A percentile compares a stretch with the other conserved stretches of the same genome.
These are phyloP conservation scores for Paraleonurus japonicus DNA, from an alignment of 257 asterid genomes.

Conservation along the genomic window DNA sequence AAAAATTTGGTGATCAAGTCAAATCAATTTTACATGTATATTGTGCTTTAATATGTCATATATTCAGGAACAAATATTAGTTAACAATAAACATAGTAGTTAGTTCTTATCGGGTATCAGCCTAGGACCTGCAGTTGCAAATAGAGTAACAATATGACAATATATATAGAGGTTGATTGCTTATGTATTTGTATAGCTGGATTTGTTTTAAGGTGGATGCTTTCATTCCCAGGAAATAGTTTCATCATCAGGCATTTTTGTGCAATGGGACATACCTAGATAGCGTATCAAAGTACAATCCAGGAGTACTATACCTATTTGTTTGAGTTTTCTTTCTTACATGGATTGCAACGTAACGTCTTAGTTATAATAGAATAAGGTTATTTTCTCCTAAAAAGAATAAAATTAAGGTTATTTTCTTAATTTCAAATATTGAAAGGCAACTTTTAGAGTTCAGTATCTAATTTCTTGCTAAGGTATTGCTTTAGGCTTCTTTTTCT, in stretches of 20 bases:
- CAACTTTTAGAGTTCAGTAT: neutral
- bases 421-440: neutral
- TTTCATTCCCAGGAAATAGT: neutral
- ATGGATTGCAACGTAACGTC: too few species aligned
- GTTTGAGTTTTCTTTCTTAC: too few species aligned
- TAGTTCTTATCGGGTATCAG: neutral
- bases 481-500: too few species aligned
- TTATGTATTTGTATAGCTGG: neutral
- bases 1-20: constrained; percentile 1
- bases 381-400: neutral
- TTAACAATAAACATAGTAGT: neutral
- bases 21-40: neutral
- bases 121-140: neutral
- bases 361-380: neutral
- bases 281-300: neutral
- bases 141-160: neutral
- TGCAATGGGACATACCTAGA: neutral
- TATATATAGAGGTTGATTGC: neutral
- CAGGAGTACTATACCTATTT: neutral
- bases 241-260: neutral
- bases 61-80: neutral
- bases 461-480: neutral
- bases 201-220: neutral
- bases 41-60: neutral
- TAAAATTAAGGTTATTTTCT: neutral